Conservation (phyloP, 192 early-diverging fungal species). For the Gryganskiella cystojenkinii region DNA sequence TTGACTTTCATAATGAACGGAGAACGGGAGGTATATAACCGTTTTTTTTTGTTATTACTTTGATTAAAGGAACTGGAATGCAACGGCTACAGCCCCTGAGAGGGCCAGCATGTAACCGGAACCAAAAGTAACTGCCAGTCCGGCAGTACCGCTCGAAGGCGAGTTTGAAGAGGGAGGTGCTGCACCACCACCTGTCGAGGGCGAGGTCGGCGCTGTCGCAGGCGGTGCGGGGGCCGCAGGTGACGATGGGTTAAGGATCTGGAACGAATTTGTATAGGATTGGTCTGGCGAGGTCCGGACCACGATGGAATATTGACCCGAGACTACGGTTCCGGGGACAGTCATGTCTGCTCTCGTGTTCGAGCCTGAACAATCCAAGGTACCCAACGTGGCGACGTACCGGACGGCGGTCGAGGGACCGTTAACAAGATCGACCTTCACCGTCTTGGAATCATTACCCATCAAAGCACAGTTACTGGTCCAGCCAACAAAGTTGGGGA, state of each 20-base stretch:
- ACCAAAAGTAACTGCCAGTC: neutral
- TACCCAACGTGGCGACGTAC: slow-evolving; percentile 41
- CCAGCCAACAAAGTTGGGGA: slow-evolving; percentile 51
- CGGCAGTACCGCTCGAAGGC: neutral
- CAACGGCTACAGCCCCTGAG: slow-evolving; percentile 15
- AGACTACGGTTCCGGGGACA: slow-evolving; percentile 29
- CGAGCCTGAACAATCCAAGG: slow-evolving; percentile 41
- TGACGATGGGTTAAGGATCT: slow-evolving; percentile 33
- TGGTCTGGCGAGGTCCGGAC: slow-evolving; percentile 42
- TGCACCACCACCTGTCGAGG: neutral
- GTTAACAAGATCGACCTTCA: slow-evolving; percentile 53
- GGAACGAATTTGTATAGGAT: slow-evolving; percentile 47
- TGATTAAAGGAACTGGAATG: slow-evolving; percentile 10
- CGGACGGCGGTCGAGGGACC: slow-evolving; percentile 42
- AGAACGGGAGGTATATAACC: neutral
- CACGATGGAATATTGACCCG: slow-evolving; percentile 43
- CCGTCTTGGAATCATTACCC: slow-evolving; percentile 38
- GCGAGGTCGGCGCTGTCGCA: neutral
- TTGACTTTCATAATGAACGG: neutral
- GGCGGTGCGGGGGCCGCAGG: slow-evolving; percentile 10
- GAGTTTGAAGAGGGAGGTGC: neutral
- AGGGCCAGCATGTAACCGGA: slow-evolving; percentile 23
- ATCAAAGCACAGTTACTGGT: slow-evolving; percentile 50
- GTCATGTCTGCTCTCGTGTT: slow-evolving; percentile 50
- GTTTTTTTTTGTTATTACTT: neutral